Conservation (phyloP, 805 yeast genomes). For the Clavispora vitiphila region DNA sequence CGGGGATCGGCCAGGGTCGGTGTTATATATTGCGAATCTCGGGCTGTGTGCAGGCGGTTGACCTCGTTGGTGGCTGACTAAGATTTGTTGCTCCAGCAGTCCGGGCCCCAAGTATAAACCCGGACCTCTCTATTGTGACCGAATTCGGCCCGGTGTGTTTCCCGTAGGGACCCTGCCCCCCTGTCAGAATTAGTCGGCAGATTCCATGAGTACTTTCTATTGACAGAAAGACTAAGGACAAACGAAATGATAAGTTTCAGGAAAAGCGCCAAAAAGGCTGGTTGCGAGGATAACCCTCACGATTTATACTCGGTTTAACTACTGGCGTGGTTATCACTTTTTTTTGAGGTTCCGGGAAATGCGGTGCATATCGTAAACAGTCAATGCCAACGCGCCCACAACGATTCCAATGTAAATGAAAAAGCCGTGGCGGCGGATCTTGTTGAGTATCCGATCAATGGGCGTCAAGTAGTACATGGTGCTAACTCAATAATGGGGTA, state of each 20-base stretch:
- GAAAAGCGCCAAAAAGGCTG: too few species aligned
- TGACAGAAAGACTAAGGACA: too few species aligned
- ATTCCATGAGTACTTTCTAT: too few species aligned
- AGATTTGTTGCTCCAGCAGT: neutral
- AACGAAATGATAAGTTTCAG: too few species aligned
- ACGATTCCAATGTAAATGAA: conserved; percentile 30
- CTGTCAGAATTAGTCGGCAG: too few species aligned
- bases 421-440: conserved; percentile 30
- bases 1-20: neutral
- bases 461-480: conserved; percentile 19
- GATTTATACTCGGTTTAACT: neutral
- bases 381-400: conserved; percentile 19
- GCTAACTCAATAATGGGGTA: too few species aligned
- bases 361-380: conserved; percentile 15
- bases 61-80: neutral
- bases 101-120: neutral
- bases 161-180: too few species aligned
- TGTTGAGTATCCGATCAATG: conserved; percentile 26
- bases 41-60: neutral
- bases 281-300: too few species aligned
- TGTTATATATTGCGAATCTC: conserved; percentile 1
- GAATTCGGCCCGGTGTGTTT: neutral
- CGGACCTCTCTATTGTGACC: neutral
- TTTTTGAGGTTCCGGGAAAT: conserved; percentile 10
- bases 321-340: conserved; percentile 5